phyloP scores from a whole-genome alignment of 805 yeast genomes.

The Kazachstania africana region DNA sequence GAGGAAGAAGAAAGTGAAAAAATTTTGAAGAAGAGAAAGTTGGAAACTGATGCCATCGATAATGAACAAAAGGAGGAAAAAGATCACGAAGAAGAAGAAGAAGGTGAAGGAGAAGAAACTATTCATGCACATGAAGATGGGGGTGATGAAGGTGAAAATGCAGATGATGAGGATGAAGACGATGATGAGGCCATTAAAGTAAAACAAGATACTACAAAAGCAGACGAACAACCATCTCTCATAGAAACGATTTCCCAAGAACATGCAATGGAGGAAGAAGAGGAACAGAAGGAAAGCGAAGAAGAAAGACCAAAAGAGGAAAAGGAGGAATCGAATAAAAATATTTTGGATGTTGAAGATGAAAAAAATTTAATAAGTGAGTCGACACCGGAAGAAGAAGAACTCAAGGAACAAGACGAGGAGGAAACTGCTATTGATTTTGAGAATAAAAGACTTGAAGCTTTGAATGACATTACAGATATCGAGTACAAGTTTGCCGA shows the following conservation, averaged over 20 bases:
- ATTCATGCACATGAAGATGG: no score
- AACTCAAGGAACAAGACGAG: slow-evolving; percentile 1
- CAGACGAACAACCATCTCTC: not conserved
- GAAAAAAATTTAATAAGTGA: slow-evolving; percentile 2
- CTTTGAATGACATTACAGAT: slow-evolving; percentile 52
- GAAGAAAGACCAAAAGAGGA: slow-evolving; percentile 12
- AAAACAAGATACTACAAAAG: not conserved
- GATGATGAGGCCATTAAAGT: not conserved
- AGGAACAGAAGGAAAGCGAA: slow-evolving; percentile 6
- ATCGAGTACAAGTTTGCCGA: slow-evolving; percentile 83
- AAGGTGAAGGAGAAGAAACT: no score
- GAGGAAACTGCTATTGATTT: slow-evolving; percentile 10
- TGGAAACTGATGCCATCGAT: slow-evolving; percentile 6
- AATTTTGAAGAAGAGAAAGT: slow-evolving; percentile 9
- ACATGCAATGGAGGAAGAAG: slow-evolving; percentile 8
- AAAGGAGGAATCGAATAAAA: slow-evolving; percentile 2
- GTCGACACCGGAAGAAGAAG: slow-evolving; percentile 3
- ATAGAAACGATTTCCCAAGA: not conserved
- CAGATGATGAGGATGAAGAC: slow-evolving; percentile 6
- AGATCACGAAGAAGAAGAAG: slow-evolving; percentile 12
- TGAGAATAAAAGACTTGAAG: slow-evolving; percentile 20
- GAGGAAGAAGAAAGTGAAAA: slow-evolving; percentile 12
- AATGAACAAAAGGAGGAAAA: slow-evolving; percentile 10
- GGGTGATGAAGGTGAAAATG: slow-evolving; percentile 19
- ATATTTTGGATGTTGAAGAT: slow-evolving; percentile 1